Percentiles rank a stretch among this genome's conserved stretches.
Conservation (phyloP, 2,329 filamentous ascomycete genomes). For the Cryphonectria carpinicola region DNA sequence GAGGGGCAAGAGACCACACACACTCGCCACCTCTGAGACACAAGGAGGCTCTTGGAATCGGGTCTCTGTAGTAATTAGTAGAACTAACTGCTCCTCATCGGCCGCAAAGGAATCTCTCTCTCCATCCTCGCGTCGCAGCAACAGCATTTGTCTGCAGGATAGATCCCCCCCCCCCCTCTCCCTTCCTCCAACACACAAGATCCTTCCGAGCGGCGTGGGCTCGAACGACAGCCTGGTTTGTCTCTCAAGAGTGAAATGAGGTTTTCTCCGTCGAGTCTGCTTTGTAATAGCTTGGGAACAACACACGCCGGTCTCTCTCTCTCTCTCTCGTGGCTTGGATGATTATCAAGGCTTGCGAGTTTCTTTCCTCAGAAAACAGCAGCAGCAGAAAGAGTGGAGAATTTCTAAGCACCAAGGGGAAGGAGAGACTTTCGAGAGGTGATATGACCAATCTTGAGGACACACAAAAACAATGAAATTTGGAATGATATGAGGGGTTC, state of each 20-base stretch:
- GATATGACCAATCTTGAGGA: neutral
- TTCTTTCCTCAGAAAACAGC: no score
- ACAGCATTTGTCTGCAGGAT: neutral
- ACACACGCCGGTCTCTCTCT: neutral
- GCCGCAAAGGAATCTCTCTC: neutral
- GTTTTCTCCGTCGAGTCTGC: neutral
- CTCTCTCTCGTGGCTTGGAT: no score
- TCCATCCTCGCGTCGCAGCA: neutral
- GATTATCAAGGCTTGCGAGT: no score
- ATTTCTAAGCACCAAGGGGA: neutral
- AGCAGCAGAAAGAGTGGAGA: neutral
- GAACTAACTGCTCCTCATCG: neutral
- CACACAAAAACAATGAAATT: neutral
- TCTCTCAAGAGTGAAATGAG: neutral
- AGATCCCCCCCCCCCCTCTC: neutral
- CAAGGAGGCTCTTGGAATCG: neutral
- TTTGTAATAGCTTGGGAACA: neutral
- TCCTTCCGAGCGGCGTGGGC: neutral
- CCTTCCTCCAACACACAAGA: neutral
- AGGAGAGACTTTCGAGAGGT: neutral
- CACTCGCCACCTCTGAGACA: neutral
- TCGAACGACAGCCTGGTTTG: neutral
- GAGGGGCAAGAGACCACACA: neutral
- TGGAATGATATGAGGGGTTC: neutral
- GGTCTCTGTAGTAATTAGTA: neutral